A percentile compares a stretch with the other conserved stretches of the same genome.
Conservation (phyloP, 371 early-diverging fungal species). For the Capniomyces stellatus region DNA sequence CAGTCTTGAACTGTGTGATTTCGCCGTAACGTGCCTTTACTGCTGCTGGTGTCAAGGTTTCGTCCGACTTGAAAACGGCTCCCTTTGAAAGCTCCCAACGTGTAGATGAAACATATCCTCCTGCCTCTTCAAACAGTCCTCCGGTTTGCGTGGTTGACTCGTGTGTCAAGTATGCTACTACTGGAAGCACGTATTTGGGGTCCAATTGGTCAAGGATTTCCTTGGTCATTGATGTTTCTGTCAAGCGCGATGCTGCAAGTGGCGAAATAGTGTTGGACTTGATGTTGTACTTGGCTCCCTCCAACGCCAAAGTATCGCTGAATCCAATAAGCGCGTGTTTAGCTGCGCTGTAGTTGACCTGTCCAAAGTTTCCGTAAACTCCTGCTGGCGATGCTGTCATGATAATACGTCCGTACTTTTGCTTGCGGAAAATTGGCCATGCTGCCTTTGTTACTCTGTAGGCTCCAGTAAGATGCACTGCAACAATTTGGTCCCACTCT, state of each 20-base stretch:
- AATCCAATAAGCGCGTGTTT: conserved; percentile 53
- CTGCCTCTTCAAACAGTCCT: conserved; percentile 50
- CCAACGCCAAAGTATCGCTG: conserved; percentile 49
- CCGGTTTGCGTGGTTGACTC: conserved; percentile 35
- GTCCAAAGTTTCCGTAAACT: conserved; percentile 97
- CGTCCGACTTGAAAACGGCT: conserved; percentile 40
- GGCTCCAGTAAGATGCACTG: conserved; percentile 49
- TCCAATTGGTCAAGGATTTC: conserved; percentile 60
- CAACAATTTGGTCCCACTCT: conserved; percentile 54
- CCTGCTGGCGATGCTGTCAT: conserved; percentile 86
- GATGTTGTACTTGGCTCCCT: conserved; percentile 48
- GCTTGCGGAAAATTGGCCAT: conserved; percentile 52
- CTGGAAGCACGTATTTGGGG: conserved; percentile 57
- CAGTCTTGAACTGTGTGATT: conserved; percentile 2
- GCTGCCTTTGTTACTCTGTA: conserved; percentile 53
- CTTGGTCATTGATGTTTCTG: conserved; percentile 55
- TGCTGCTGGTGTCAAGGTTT: conserved; percentile 37
- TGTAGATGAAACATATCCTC: conserved; percentile 48
- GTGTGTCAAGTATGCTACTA: conserved; percentile 49
- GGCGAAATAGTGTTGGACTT: conserved; percentile 52
- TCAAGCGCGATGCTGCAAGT: conserved; percentile 62
- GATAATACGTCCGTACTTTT: conserved; percentile 54
- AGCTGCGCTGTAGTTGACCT: conserved; percentile 86
- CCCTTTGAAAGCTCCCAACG: conserved; percentile 52
- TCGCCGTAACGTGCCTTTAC: conserved; percentile 27